Evolutionary conservation across 768 basidiomycete genomes (phyloP).

Genomic region (Psilocybe cubensis): DNA sequence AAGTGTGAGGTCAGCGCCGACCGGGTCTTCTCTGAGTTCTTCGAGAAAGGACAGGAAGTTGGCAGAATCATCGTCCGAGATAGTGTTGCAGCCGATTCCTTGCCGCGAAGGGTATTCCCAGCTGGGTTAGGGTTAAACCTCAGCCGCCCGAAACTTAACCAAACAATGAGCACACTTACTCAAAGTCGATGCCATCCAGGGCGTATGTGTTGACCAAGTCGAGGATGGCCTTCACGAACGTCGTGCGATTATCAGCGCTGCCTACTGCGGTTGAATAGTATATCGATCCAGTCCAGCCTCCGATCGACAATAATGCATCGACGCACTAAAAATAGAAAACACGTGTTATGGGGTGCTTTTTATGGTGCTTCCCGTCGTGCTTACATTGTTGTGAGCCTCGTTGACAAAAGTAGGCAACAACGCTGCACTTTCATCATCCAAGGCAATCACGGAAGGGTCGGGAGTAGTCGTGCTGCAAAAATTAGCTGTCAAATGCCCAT

Average conservation of each 20-base stretch:
- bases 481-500: background rate
- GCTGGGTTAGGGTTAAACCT: conserved; percentile 25
- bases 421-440: conserved; percentile 45
- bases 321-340: conserved; percentile 45
- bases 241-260: conserved; percentile 57
- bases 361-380: conserved; percentile 6
- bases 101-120: conserved; percentile 85
- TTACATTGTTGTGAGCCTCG: conserved; percentile 45
- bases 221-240: conserved; percentile 64
- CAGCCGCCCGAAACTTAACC: background rate
- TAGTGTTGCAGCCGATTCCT: conserved; percentile 74
- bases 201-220: conserved; percentile 50
- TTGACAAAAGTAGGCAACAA: conserved; percentile 60
- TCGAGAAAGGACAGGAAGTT: conserved; percentile 85
- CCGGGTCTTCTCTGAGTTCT: conserved; percentile 61
- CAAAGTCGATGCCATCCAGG: conserved; percentile 63
- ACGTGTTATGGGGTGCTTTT: background rate
- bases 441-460: conserved; percentile 33
- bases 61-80: conserved; percentile 61
- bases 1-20: conserved; percentile 58
- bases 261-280: conserved; percentile 69
- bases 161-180: conserved; percentile 32
- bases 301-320: conserved; percentile 60
- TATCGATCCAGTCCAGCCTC: conserved; percentile 70
- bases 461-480: conserved; percentile 37